Percentiles rank a stretch among this genome's conserved stretches.
These are phyloP conservation scores for Xerocomellus chrysenteron DNA, from an alignment of 768 basidiomycete genomes.

Conservation along the genomic window DNA sequence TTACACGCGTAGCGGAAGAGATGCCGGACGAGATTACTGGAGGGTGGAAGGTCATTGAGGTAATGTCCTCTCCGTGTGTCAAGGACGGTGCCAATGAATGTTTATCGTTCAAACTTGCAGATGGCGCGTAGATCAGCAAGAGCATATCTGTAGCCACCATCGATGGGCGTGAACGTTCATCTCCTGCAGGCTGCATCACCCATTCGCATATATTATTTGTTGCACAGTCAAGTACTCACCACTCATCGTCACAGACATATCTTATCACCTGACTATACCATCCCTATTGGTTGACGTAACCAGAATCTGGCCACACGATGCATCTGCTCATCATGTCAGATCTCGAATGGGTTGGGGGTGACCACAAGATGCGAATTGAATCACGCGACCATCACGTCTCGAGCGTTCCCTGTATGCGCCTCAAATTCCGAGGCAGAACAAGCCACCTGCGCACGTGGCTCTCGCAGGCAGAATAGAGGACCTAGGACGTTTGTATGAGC, in stretches of 20 bases:
- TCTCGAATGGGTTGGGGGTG: neutral
- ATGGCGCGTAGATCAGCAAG: slow-evolving; percentile 53
- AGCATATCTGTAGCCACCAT: slow-evolving; percentile 41
- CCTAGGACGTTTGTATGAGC: too few species aligned
- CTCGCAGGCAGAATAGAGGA: neutral
- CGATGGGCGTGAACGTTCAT: neutral
- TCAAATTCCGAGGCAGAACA: neutral
- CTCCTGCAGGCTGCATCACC: slow-evolving; percentile 3
- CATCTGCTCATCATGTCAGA: neutral
- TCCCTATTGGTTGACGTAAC: neutral
- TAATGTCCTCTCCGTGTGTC: slow-evolving; percentile 35
- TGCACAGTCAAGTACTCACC: slow-evolving; percentile 27
- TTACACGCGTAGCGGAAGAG: slow-evolving; percentile 87
- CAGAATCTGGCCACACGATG: neutral
- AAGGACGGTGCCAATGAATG: neutral
- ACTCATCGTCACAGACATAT: slow-evolving; percentile 30
- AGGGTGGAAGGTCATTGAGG: slow-evolving; percentile 98
- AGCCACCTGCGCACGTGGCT: too few species aligned
- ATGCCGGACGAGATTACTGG: slow-evolving; percentile 91
- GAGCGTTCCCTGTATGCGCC: neutral
- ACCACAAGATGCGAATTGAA: neutral
- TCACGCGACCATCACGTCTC: neutral
- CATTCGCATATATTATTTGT: slow-evolving; percentile 18
- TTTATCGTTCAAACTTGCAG: slow-evolving; percentile 26
- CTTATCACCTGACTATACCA: slow-evolving; percentile 31